phyloP scores from a whole-genome alignment of 495 filamentous ascomycete genomes.

The Xylaria nigripes region DNA sequence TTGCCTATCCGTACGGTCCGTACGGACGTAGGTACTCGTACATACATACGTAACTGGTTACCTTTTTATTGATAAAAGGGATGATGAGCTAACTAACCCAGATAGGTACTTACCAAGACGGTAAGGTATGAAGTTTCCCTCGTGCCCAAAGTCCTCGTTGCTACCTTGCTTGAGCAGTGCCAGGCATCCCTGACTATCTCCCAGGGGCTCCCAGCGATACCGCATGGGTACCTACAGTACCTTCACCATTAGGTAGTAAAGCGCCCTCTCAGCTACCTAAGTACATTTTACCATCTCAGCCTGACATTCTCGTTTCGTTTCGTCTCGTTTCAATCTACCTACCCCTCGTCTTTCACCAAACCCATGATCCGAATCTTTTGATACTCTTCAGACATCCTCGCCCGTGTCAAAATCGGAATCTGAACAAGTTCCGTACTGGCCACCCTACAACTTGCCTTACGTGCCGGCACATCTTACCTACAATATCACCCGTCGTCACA shows the following conservation, averaged over 20 bases:
- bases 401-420: not conserved
- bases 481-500: not conserved
- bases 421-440: not conserved
- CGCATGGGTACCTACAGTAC: not conserved
- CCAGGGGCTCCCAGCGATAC: not conserved
- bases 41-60: too few relatives aligned
- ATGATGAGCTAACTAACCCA: too few relatives aligned
- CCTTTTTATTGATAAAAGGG: too few relatives aligned
- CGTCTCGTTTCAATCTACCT: not conserved
- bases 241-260: too few relatives aligned
- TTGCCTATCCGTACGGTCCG: too few relatives aligned
- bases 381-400: not conserved
- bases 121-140: too few relatives aligned
- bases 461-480: not conserved
- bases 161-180: too few relatives aligned
- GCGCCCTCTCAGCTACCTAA: not conserved
- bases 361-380: not conserved
- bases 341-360: not conserved
- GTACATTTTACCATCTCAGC: not conserved
- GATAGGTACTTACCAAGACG: too few relatives aligned
- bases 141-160: too few relatives aligned
- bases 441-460: not conserved
- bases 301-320: not conserved
- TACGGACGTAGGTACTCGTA: too few relatives aligned
- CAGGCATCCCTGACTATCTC: not conserved